Conservation (phyloP, 2,329 filamentous ascomycete genomes). For the Stagonosporopsis vannaccii region DNA sequence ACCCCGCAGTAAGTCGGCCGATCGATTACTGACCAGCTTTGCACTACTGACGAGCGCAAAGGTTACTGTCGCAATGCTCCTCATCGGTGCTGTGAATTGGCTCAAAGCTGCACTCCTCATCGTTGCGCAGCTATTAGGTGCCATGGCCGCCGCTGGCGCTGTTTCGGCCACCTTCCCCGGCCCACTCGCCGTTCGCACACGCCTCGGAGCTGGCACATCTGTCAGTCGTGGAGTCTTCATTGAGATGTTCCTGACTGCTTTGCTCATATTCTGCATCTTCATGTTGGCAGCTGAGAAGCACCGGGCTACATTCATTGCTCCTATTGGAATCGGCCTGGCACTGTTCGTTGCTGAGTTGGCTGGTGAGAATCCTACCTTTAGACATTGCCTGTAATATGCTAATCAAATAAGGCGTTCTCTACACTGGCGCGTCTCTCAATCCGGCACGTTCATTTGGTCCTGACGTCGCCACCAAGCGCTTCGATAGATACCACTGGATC, state of each 20-base stretch:
- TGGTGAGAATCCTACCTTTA: constrained; percentile 34
- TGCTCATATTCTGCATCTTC: constrained; percentile 59
- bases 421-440: constrained; percentile 58
- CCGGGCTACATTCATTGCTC: constrained; percentile 50
- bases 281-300: constrained; percentile 54
- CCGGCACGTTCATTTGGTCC: constrained; percentile 60
- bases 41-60: constrained; percentile 29
- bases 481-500: constrained; percentile 59
- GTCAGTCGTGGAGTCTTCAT: constrained; percentile 57
- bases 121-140: constrained; percentile 55
- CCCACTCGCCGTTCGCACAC: constrained; percentile 55
- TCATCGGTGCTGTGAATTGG: constrained; percentile 58
- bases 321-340: constrained; percentile 54
- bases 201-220: constrained; percentile 52
- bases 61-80: constrained; percentile 57
- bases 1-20: constrained; percentile 52
- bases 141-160: constrained; percentile 55
- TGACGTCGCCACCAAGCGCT: constrained; percentile 52
- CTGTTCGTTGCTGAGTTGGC: constrained; percentile 57
- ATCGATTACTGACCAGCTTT: constrained; percentile 10
- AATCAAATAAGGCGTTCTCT: constrained; percentile 51
- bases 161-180: constrained; percentile 56
- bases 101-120: constrained; percentile 53
- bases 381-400: not conserved
- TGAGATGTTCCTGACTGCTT: constrained; percentile 60